These are phyloP conservation scores for Pseudonitzschia multiseries DNA, from an alignment of 108 stramenopile genomes.

Conservation along the genomic window DNA sequence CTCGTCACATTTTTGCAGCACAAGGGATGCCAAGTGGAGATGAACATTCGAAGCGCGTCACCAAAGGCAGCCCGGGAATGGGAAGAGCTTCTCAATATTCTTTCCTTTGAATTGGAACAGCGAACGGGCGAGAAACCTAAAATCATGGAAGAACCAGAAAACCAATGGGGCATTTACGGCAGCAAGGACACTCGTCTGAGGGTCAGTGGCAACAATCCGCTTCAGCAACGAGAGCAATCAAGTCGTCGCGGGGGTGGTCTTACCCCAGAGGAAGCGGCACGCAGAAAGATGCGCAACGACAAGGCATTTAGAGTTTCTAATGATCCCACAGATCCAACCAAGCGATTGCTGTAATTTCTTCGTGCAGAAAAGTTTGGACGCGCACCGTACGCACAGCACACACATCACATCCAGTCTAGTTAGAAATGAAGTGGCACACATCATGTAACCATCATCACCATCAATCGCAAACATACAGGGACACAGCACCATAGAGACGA, in stretches of 20 bases:
- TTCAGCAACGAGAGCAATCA: background rate
- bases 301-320: conserved; percentile 14
- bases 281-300: conserved; percentile 4
- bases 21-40: conserved; percentile 20
- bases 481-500: background rate
- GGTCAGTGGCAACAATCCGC: background rate
- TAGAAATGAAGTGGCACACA: too few species aligned
- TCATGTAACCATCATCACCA: background rate
- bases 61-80: conserved; percentile 14
- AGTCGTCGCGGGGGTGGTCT: background rate
- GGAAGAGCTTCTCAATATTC: conserved; percentile 10
- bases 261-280: background rate
- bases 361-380: background rate
- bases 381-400: background rate
- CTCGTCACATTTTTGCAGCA: conserved; percentile 6
- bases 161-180: conserved; percentile 21
- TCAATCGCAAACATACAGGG: background rate
- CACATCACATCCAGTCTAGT: background rate
- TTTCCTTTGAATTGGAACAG: conserved; percentile 8
- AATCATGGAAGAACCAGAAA: conserved; percentile 10
- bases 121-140: background rate
- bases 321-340: conserved; percentile 3
- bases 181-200: background rate
- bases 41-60: conserved; percentile 2
- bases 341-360: conserved; percentile 1